phyloP scores from a whole-genome alignment of 1,284 basidiomycete genomes.

The Chondrostereum purpureum region DNA sequence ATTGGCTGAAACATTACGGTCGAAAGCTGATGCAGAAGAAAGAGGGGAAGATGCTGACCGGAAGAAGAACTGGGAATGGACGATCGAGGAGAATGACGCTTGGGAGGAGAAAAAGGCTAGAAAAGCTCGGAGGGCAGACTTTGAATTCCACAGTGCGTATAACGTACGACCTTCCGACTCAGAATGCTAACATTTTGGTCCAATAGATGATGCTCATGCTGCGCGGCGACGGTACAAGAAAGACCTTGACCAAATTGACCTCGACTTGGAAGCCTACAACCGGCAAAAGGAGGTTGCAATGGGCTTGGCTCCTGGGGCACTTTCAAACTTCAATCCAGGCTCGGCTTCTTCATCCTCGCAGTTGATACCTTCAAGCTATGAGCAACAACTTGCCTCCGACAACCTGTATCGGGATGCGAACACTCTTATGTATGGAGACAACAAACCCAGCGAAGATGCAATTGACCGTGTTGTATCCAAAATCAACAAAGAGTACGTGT shows the following conservation, averaged over 20 bases:
- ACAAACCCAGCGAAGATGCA: conserved; percentile 89
- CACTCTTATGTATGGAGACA: conserved; percentile 87
- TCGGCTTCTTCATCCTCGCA: conserved; percentile 37
- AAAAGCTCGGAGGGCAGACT: conserved; percentile 73
- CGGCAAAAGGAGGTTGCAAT: conserved; percentile 81
- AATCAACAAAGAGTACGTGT: conserved; percentile 86
- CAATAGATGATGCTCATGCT: conserved; percentile 80
- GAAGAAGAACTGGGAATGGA: conserved; percentile 89
- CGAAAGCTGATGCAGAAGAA: conserved; percentile 85
- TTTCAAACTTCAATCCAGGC: conserved; percentile 47
- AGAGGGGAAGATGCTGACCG: conserved; percentile 74
- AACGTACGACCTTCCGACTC: conserved; percentile 12
- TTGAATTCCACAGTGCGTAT: conserved; percentile 68
- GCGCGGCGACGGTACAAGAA: conserved; percentile 89
- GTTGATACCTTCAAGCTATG: conserved; percentile 47
- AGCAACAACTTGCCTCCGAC: conserved; percentile 68
- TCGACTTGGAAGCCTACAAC: conserved; percentile 80
- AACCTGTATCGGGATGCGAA: conserved; percentile 87
- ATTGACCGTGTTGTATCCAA: conserved; percentile 89
- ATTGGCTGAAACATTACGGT: conserved; percentile 81
- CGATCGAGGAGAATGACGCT: conserved; percentile 88
- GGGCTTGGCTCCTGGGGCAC: conserved; percentile 60
- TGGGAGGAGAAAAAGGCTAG: conserved; percentile 86
- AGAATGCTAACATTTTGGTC: background rate
- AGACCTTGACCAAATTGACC: conserved; percentile 80